phyloP scores from a whole-genome alignment of 345 rosid species.

The Eucalyptus victrix region DNA sequence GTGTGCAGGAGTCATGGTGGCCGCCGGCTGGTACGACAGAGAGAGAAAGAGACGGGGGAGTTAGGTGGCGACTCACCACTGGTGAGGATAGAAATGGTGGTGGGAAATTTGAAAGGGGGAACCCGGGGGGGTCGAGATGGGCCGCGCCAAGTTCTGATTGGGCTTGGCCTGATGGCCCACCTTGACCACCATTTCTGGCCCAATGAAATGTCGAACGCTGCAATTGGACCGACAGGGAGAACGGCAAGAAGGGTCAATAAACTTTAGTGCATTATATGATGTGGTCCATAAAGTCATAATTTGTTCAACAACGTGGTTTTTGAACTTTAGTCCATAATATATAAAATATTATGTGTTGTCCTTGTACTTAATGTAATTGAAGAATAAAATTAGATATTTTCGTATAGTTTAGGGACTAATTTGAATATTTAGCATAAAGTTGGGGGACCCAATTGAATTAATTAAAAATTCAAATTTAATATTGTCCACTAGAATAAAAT shows the following conservation, averaged over 20 bases:
- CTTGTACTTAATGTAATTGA: too few relatives aligned
- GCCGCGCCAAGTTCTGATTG: not conserved
- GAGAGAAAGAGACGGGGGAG: not conserved
- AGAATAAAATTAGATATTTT: too few relatives aligned
- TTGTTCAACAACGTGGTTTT: too few relatives aligned
- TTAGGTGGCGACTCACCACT: not conserved
- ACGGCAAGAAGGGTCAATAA: too few relatives aligned
- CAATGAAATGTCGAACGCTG: not conserved
- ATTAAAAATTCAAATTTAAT: too few relatives aligned
- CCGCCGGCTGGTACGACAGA: not conserved
- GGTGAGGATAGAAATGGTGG: not conserved
- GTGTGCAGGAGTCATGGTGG: not conserved
- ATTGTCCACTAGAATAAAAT: too few relatives aligned
- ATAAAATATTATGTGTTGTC: too few relatives aligned
- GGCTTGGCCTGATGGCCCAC: not conserved
- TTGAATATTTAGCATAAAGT: not conserved
- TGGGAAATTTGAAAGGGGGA: not conserved
- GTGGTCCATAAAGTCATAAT: too few relatives aligned
- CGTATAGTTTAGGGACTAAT: not conserved
- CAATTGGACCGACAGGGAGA: not conserved
- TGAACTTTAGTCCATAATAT: too few relatives aligned
- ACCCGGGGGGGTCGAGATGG: not conserved
- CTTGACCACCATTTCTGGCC: not conserved
- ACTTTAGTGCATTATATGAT: too few relatives aligned
- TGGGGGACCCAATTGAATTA: not conserved